phyloP scores from a whole-genome alignment of 805 yeast genomes.

The Komagataella pastoris region DNA sequence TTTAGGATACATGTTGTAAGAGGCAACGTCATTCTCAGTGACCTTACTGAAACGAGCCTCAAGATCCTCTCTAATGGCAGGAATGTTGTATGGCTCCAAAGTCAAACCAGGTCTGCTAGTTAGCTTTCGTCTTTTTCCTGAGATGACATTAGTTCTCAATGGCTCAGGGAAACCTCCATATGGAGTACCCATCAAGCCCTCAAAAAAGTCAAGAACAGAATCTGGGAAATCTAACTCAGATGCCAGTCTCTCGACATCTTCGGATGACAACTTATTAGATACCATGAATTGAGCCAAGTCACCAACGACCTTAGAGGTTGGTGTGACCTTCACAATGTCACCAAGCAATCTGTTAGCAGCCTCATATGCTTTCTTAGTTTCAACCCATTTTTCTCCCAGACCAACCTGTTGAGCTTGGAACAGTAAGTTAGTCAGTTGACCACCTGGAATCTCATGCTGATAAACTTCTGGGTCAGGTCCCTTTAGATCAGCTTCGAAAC shows the following conservation, averaged over 20 bases:
- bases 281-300: conserved; percentile 99
- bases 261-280: conserved; percentile 73
- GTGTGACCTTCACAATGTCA: conserved; percentile 96
- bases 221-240: conserved; percentile 94
- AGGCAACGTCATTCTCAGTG: conserved; percentile 83
- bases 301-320: conserved; percentile 99
- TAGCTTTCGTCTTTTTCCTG: conserved; percentile 87
- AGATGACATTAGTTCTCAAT: conserved; percentile 78
- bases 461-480: conserved; percentile 99
- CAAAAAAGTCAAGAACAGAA: conserved; percentile 95
- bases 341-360: conserved; percentile 87
- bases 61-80: conserved; percentile 59
- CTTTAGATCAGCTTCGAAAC: conserved; percentile 96
- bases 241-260: conserved; percentile 83
- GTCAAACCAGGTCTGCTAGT: conserved; percentile 85
- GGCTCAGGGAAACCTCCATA: conserved; percentile 99
- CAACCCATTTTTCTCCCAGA: conserved; percentile 91
- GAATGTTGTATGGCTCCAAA: conserved; percentile 74
- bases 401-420: conserved; percentile 99
- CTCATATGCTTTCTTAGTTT: conserved; percentile 89
- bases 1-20: conserved; percentile 96
- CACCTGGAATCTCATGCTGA: conserved; percentile 98
- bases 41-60: conserved; percentile 65
- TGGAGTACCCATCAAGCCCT: conserved; percentile 98
- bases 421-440: conserved; percentile 92